Percentiles rank a stretch among this genome's conserved stretches.
These are phyloP conservation scores for Trichomonas gallinae DNA, from an alignment of 208 protist species.

Conservation along the genomic window DNA sequence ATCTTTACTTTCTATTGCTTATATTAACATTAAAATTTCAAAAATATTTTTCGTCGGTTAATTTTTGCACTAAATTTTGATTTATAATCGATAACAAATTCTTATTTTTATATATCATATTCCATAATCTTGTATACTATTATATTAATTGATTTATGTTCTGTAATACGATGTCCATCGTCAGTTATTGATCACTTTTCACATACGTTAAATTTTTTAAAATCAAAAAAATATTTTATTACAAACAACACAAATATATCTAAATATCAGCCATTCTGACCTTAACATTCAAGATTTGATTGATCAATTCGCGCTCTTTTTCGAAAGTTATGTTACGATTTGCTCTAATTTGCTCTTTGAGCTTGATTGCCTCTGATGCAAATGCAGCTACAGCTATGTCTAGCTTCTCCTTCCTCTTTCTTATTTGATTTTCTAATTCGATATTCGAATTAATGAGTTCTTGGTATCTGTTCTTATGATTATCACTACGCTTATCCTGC, in stretches of 20 bases:
- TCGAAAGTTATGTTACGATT: background rate
- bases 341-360: background rate
- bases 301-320: background rate
- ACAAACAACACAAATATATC: background rate
- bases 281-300: background rate
- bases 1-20: too few species aligned
- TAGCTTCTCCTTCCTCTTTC: background rate
- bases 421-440: background rate
- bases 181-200: too few species aligned
- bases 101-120: too few species aligned
- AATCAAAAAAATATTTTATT: too few species aligned
- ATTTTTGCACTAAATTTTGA: too few species aligned
- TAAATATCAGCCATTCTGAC: background rate
- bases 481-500: background rate
- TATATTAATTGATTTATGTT: too few species aligned
- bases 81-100: too few species aligned
- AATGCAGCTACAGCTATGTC: background rate
- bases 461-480: background rate
- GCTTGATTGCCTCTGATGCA: background rate
- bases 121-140: too few species aligned
- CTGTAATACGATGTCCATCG: too few species aligned
- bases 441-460: background rate
- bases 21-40: too few species aligned
- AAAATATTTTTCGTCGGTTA: too few species aligned
- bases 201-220: too few species aligned